Evolutionary conservation across 495 filamentous ascomycete genomes (phyloP), one percentile per base, ranked within the genome.

Genomic region (Eremomyces bilateralis): DNA sequence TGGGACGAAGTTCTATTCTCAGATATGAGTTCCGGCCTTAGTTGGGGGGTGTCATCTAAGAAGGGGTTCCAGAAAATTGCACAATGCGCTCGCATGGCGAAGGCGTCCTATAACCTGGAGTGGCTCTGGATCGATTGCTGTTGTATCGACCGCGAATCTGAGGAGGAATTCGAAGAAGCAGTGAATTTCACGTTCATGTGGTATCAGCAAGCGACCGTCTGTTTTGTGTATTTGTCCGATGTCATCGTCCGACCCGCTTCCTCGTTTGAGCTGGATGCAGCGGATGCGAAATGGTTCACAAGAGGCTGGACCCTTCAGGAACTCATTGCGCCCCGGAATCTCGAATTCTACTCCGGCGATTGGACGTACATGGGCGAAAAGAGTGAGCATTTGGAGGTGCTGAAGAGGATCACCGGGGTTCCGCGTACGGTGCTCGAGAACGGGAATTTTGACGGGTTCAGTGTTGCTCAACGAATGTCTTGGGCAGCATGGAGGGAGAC

Each of bases 51-150:
- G n/a, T n/a, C n/a, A n/a, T n/a, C n/a, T n/a, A 34, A 37, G 35
- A 17, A 15, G 4, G 35, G 35, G 3, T 37, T 2, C 10, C 5
- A 30, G 25, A 37, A 37, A 15, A 4, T 37, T 35, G 3, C 20
- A 27, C 3, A 35, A 6, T 35, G 2, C 15, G 18, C 16, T 24
- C 2, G 3, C 2, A 10, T 20, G 4, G 33, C 33, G 11, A 2
- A 3, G 3, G 33, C 6, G 2, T 2, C 6, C 11, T 3, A 22
- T 3, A n/a, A n/a, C n/a, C n/a, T n/a, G n/a, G 2, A 6, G 11
- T 35, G 3, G 2, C 31, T 11, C 6, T 49, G 44, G 44, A 10
- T 47, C 1, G 44, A 47, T 20, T 45, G 43, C 18, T 46, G 41
- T 20, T 46, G 35, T 22, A 46, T 48, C 15, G 29, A 43, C 15